Base-by-base conservation (phyloP, 805 yeast genomes). In the Ogataea allantospora region DNA sequence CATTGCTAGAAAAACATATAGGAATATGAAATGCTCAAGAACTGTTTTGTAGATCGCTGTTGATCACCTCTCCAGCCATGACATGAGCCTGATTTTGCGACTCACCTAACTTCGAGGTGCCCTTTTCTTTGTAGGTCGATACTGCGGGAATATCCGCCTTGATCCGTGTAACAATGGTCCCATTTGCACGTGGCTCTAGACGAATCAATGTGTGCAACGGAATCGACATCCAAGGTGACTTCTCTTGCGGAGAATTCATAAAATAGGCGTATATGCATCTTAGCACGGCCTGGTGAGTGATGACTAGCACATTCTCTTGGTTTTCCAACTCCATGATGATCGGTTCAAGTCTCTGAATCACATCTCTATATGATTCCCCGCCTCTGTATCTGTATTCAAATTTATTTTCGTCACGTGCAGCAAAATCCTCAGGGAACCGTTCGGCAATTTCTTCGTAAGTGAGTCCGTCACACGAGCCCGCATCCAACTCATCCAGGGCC, bases 91-190 rank as follows among this genome's bases (percentile, higher is more conserved):
- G 63, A 31, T 61, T 57, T 3, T 50, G 61, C 32, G 68, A 60
- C 53, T 76, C 82, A 3, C 82, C 82, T 46, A 77, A 65, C 56
- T 77, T 78, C 5, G 78, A 71, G 1, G 95, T 88, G 7, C 99
- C 99, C 65, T 82, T 91, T 53, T 88, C 96, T 53, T 95, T 86
- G 62, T 91, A 93, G 0, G 99, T 93, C 53, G 91, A 81, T 5
- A 93, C 99, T 0, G 99, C 99, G 2, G 99, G 99, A 34, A 93
- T 91, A 59, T 93, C 87, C 0, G 98, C 99, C 52, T 88, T 88
- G 42, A 93, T 86, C 51, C 95, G 73, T 13, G 91, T 83, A 12
- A 89, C 98, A 28, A 80, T 65, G 0, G 99, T 89, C 33, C 81
- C 82, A 55, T 87, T 89, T 0, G 99, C 96, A 40, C 95, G 73